Evolutionary conservation across 2,329 filamentous ascomycete species (phyloP).

Genomic region (Sclerotinia subarctica): DNA sequence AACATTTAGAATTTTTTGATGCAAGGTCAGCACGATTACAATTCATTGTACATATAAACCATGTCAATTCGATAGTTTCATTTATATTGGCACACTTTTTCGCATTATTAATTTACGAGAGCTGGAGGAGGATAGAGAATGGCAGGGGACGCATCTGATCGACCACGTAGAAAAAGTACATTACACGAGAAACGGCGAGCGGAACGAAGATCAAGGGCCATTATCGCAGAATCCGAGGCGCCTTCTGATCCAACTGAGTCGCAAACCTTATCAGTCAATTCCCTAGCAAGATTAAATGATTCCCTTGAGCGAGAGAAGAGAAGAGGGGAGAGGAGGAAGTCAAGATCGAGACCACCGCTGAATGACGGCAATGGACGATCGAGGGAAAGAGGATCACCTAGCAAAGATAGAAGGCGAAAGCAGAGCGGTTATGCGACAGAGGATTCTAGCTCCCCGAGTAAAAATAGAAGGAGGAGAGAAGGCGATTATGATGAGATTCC

Average conservation of each 20-base stretch:
- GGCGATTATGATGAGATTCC: slow-evolving; percentile 12
- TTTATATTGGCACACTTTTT: background rate
- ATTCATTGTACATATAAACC: slow-evolving; percentile 12
- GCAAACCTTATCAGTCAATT: slow-evolving; percentile 36
- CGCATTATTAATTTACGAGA: background rate
- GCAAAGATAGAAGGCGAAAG: slow-evolving; percentile 13
- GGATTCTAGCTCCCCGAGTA: background rate
- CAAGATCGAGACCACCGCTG: slow-evolving; percentile 57
- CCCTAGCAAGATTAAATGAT: slow-evolving; percentile 36
- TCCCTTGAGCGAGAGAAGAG: slow-evolving; percentile 31
- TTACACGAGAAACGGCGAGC: slow-evolving; percentile 20
- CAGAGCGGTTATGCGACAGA: slow-evolving; percentile 12
- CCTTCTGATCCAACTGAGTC: slow-evolving; percentile 32
- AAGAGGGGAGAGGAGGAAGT: slow-evolving; percentile 31
- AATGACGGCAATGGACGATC: slow-evolving; percentile 66
- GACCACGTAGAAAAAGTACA: slow-evolving; percentile 14
- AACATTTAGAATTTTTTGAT: slow-evolving; percentile 2
- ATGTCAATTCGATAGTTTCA: slow-evolving; percentile 3
- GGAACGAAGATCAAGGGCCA: slow-evolving; percentile 23
- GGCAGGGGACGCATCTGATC: slow-evolving; percentile 18
- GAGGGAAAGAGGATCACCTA: slow-evolving; percentile 46
- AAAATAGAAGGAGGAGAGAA: slow-evolving; percentile 12
- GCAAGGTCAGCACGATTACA: slow-evolving; percentile 1
- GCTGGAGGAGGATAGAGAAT: slow-evolving; percentile 18
- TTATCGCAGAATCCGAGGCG: slow-evolving; percentile 27